A percentile compares a stretch with the other conserved stretches of the same genome.
Conservation (phyloP, 352 stramenopile species). For the Nothophytophthora sp. region DNA sequence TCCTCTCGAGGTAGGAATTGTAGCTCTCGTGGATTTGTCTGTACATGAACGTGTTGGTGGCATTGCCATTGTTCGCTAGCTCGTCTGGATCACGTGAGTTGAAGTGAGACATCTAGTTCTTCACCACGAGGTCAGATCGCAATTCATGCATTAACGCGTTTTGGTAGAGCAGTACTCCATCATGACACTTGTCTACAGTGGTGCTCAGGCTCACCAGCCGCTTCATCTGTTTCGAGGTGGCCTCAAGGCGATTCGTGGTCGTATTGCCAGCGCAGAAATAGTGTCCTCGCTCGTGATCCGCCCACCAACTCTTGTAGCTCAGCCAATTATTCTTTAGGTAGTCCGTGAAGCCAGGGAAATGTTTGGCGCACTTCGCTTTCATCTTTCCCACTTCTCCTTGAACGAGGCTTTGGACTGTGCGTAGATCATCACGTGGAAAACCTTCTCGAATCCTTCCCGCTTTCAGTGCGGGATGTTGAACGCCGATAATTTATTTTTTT, state of each 20-base stretch:
- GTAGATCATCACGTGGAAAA: background rate
- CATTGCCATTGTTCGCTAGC: background rate
- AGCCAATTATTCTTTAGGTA: background rate
- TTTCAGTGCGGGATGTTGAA: background rate
- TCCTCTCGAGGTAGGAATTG: background rate
- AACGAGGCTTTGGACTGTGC: background rate
- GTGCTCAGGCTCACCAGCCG: background rate
- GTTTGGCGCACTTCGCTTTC: slow-evolving; percentile 1
- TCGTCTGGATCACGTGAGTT: background rate
- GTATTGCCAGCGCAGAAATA: background rate
- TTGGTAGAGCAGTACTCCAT: background rate
- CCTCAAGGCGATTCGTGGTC: background rate
- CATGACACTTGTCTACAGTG: background rate
- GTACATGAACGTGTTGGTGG: background rate
- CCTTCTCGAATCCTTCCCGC: slow-evolving; percentile 1
- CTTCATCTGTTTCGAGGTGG: background rate
- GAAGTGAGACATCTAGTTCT: background rate
- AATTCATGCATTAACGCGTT: background rate
- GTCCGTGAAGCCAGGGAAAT: background rate
- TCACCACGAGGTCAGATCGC: background rate
- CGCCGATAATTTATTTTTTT: slow-evolving; percentile 3
- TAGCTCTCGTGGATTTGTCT: background rate
- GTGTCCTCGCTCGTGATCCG: background rate
- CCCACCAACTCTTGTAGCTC: background rate
- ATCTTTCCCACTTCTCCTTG: background rate